Conservation (phyloP, 345 rosid genomes). For the Alliaria petiolata region DNA sequence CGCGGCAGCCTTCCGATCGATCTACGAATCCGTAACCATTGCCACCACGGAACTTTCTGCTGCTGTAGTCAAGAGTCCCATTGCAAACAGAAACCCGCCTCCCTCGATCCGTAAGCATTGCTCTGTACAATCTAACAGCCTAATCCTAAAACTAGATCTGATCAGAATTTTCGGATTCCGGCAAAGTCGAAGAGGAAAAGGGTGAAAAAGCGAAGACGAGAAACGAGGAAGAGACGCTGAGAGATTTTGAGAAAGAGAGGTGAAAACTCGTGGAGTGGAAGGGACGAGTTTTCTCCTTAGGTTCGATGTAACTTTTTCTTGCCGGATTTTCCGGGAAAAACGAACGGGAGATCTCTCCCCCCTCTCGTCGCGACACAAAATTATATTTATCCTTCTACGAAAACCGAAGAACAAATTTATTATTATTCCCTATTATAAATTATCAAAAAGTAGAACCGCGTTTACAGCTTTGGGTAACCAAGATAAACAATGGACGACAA, state of each 20-base stretch:
- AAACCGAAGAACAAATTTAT: neutral
- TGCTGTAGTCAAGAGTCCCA: constrained; percentile 22
- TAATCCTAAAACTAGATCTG: constrained; percentile 14
- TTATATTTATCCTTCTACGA: neutral
- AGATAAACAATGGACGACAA: neutral
- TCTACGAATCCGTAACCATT: constrained; percentile 14
- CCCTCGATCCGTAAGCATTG: constrained; percentile 43
- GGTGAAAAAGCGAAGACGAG: neutral
- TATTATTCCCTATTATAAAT: too few relatives aligned
- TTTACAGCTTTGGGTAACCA: neutral
- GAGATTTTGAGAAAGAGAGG: neutral
- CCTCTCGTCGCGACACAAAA: constrained; percentile 13
- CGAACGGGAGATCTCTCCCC: constrained; percentile 27
- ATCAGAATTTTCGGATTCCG: neutral
- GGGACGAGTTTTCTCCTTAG: constrained; percentile 6
- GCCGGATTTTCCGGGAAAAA: constrained; percentile 31
- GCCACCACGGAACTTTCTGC: constrained; percentile 27
- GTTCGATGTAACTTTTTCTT: neutral
- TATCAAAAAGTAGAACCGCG: constrained; percentile 5
- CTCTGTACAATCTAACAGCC: neutral
- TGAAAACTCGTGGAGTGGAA: constrained; percentile 13
- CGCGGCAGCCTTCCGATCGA: constrained; percentile 20
- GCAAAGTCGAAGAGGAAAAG: neutral
- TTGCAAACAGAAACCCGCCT: constrained; percentile 25
- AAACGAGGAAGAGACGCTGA: constrained; percentile 13